Base-by-base conservation (phyloP, 495 filamentous ascomycete genomes). In the Penicillium canescens region DNA sequence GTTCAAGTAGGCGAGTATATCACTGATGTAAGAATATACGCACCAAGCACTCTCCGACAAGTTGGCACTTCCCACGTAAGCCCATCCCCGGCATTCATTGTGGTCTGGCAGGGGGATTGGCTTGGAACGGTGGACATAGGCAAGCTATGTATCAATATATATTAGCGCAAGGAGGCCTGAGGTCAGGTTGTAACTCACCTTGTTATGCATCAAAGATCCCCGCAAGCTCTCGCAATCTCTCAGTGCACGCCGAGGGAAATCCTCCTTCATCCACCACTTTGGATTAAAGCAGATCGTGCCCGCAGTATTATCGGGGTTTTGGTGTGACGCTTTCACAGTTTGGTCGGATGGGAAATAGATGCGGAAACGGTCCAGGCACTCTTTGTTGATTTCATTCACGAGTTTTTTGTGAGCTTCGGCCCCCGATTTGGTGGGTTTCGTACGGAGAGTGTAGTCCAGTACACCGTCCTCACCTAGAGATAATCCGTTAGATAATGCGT, bases 61-160 rank as follows among this genome's bases (percentile, higher is more conserved):
- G 69, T 98, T 98, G 1, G 91, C 90, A 56, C 89, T 94, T 14
- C 94, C 94, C n/a, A 96, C 75, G 62, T 98, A 98, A 0, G 82
- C 88, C 84, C 89, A 98, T 8, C 84, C 76, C 12, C 50, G 57
- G 38, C 70, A 70, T 37, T 60, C 46, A 0, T 47, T 57, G 23
- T 48, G 58, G 28, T 70, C 55, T 1, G 57, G 38, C 43, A 74
- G 42, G 0, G 42, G 35, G 1, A 74, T 65, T 10, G 72, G 59
- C 7, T 71, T 62, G 13, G 76, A 61, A 13, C 76, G 82, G 10
- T 82, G 77, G 6, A 85, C 87, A 54, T 86, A 89, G 34, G 94
- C 71, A 35, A 95, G 73, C 76, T 82, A 33, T 23, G 40, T 6
- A 41, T 5, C 12, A 20, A 40, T 37, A 13, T n/a, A 23, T n/a